Evolutionary conservation across 2,329 filamentous ascomycete species (phyloP), one percentile per base, ranked within the genome.

Genomic region (Stagonosporopsis chrysanthemi): DNA sequence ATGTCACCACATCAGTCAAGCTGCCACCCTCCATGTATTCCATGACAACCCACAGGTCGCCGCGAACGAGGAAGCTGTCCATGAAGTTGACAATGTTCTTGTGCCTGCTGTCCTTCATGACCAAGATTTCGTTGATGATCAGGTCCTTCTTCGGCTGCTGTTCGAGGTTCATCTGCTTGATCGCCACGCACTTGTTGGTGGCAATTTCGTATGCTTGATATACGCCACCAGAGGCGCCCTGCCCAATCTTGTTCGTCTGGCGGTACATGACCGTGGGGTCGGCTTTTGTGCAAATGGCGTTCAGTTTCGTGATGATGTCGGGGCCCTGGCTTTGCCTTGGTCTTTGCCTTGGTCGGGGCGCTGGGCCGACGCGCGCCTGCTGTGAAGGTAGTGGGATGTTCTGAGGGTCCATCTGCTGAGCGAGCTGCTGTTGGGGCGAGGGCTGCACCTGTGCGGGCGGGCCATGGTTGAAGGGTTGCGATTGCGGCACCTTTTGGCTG

Each of bases 31-130:
- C 94, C 95, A 99, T 99, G 72, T 94, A 99, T 79, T 99, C 95
- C 95, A 99, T 99, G 31, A 98, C 92, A 1, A 99, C 95, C 95
- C 95, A 99, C 28, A 99, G 81, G 76, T 98, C 95, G 40, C 94
- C 91, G 12, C 87, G 86, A 56, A 93, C 90, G 11, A 99, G 83
- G 76, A 93, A 98, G 75, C 93, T 97, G 81, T 98, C 95, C 80
- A 98, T 94, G 78, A 98, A 99, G 78, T 99, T 99, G 79, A 99
- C 95, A 78, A 99, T 96, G 75, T 98, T 98, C 70, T 92, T 94
- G 75, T 99, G 95, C 56, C 91, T 95, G 82, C 93, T 97, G 71
- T 98, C 95, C 80, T 96, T 97, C 95, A 99, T 99, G 56, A 99
- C 95, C 56, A 99, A 80, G 66, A 99, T 99, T 75, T 99, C 95